Conservation (phyloP, 2,329 filamentous ascomycete species). For the Lachnellula suecica region DNA sequence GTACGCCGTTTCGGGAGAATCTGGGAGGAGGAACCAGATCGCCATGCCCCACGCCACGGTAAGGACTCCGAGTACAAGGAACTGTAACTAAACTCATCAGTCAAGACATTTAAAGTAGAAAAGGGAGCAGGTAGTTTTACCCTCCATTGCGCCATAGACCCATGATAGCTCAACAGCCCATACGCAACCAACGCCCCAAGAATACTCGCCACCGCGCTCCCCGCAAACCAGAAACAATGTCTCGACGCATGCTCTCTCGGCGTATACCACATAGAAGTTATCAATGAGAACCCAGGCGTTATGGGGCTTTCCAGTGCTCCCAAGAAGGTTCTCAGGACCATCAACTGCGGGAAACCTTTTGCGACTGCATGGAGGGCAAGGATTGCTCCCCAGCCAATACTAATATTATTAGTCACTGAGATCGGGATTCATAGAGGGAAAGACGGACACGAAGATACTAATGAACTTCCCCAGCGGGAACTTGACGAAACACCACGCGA, state of each 20-base stretch:
- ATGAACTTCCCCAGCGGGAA: slow-evolving; percentile 35
- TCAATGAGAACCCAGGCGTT: slow-evolving; percentile 34
- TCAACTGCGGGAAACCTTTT: slow-evolving; percentile 18
- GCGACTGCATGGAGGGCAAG: slow-evolving; percentile 17
- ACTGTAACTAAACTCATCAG: slow-evolving; percentile 10
- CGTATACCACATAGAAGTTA: slow-evolving; percentile 36
- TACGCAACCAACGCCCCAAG: slow-evolving; percentile 35
- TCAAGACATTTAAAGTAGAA: background rate
- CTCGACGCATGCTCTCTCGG: slow-evolving; percentile 35
- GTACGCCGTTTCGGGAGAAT: slow-evolving; percentile 44
- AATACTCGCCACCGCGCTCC: slow-evolving; percentile 32
- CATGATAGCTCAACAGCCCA: slow-evolving; percentile 28
- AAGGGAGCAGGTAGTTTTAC: too few species aligned
- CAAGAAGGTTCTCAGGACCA: slow-evolving; percentile 29
- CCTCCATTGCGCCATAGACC: too few species aligned
- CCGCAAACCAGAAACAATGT: slow-evolving; percentile 13
- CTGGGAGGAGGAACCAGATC: slow-evolving; percentile 46
- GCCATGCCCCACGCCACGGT: slow-evolving; percentile 30
- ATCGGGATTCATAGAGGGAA: background rate
- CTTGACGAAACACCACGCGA: slow-evolving; percentile 30
- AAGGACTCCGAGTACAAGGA: slow-evolving; percentile 19
- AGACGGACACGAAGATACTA: background rate
- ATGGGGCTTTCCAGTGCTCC: slow-evolving; percentile 28
- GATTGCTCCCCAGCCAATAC: slow-evolving; percentile 13
- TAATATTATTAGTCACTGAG: too few species aligned